Conservation (phyloP, 495 filamentous ascomycete species). For the Echria macrotheca region DNA sequence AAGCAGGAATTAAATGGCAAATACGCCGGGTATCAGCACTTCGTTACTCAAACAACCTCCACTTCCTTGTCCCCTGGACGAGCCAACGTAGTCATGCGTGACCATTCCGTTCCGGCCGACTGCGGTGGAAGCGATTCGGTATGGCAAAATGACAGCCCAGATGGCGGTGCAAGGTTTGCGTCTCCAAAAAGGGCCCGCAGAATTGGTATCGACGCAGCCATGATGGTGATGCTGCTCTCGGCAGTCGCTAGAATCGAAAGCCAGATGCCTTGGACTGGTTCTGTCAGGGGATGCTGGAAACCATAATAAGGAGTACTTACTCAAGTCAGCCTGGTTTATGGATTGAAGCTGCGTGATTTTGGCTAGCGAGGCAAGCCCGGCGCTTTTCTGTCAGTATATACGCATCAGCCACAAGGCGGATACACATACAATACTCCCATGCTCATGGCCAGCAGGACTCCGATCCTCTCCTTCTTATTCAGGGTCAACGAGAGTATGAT, state of each 20-base stretch:
- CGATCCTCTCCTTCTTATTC: background rate
- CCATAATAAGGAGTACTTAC: background rate
- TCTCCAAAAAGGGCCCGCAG: background rate
- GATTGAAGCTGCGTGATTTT: conserved; percentile 1
- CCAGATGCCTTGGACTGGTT: background rate
- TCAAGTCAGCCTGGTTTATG: background rate
- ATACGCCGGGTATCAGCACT: too few species aligned
- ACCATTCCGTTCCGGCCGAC: too few species aligned
- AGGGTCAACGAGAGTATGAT: background rate
- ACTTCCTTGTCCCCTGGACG: too few species aligned
- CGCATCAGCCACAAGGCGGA: too few species aligned
- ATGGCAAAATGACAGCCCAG: too few species aligned
- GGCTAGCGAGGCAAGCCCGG: background rate
- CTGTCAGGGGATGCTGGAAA: too few species aligned
- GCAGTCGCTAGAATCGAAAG: background rate
- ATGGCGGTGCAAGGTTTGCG: too few species aligned
- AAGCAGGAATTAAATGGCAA: too few species aligned
- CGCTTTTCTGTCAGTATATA: background rate
- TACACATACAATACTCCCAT: background rate
- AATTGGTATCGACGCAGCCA: background rate
- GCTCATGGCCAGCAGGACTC: background rate
- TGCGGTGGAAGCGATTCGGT: too few species aligned
- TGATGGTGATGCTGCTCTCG: background rate
- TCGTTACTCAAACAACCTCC: too few species aligned
- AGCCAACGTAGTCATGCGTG: too few species aligned